Percentiles rank a stretch among this genome's conserved stretches.
Evolutionary conservation across 2,329 filamentous ascomycete species (phyloP).

Genomic region (Talaromyces sp.): DNA sequence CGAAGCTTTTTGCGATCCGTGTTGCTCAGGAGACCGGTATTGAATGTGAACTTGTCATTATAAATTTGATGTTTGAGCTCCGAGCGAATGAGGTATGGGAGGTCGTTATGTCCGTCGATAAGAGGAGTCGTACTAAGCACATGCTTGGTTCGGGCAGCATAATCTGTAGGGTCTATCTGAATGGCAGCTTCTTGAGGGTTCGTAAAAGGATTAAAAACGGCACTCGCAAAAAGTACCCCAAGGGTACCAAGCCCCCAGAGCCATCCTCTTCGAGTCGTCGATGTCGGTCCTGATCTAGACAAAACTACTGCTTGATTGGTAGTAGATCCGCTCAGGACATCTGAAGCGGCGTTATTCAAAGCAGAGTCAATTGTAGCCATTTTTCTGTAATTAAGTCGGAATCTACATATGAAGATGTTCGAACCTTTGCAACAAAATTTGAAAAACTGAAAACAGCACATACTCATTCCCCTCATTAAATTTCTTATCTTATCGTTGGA

Average conservation of each 20-base stretch:
- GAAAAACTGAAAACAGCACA: too few relatives aligned
- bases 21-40: constrained; percentile 17
- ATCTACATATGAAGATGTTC: too few relatives aligned
- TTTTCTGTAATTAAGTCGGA: background rate
- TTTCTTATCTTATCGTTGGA: too few relatives aligned
- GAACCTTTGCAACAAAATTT: too few relatives aligned
- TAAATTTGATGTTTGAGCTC: constrained; percentile 21
- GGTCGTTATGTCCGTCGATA: constrained; percentile 26
- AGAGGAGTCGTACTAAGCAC: constrained; percentile 19
- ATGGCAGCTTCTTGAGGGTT: background rate
- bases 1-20: constrained; percentile 21
- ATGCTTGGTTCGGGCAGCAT: constrained; percentile 9
- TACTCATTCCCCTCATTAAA: too few relatives aligned
- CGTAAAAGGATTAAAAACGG: background rate
- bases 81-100: constrained; percentile 20
- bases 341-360: background rate
- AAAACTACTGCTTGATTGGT: constrained; percentile 6
- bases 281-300: background rate
- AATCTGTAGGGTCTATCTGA: constrained; percentile 7
- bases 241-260: constrained; percentile 4
- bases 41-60: constrained; percentile 13
- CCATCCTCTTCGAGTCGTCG: constrained; percentile 4
- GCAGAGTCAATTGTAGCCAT: background rate
- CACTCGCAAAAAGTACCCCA: background rate
- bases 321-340: background rate